Percentiles rank a stretch among this genome's conserved stretches.
These are phyloP conservation scores for Juglanconis sp. DNA, from an alignment of 2,329 filamentous ascomycete species.

Conservation along the genomic window DNA sequence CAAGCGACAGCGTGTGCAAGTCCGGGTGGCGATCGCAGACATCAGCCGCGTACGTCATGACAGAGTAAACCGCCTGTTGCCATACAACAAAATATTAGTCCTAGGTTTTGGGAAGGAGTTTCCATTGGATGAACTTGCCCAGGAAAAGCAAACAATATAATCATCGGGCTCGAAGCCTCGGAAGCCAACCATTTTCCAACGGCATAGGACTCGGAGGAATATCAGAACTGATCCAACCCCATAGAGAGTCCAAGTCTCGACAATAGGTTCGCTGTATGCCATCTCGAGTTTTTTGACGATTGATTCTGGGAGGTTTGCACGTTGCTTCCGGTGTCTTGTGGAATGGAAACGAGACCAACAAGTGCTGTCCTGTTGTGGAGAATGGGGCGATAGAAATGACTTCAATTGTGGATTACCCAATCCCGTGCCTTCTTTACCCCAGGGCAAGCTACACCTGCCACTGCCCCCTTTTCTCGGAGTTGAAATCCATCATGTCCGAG, in stretches of 20 bases:
- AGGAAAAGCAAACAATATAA: conserved; percentile 29
- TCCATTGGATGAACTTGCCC: conserved; percentile 19
- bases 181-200: conserved; percentile 31
- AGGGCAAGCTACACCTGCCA: too few relatives aligned
- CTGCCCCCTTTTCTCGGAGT: too few relatives aligned
- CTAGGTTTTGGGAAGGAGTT: too few relatives aligned
- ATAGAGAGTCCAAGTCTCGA: conserved; percentile 37
- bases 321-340: too few relatives aligned
- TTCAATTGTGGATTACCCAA: too few relatives aligned
- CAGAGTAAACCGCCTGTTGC: conserved; percentile 22
- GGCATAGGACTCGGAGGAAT: conserved; percentile 28
- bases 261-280: conserved; percentile 17
- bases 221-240: conserved; percentile 30
- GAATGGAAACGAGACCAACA: too few relatives aligned
- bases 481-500: too few relatives aligned
- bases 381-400: too few relatives aligned
- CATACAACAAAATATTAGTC: too few relatives aligned
- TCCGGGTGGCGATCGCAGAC: conserved; percentile 16
- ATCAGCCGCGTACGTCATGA: conserved; percentile 7
- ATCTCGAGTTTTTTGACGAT: not conserved
- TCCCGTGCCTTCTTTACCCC: too few relatives aligned
- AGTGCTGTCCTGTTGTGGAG: too few relatives aligned
- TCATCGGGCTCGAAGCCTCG: conserved; percentile 32
- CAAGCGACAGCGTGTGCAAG: conserved; percentile 27
- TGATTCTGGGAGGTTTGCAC: not conserved